Base-by-base conservation (phyloP, 495 filamentous ascomycete genomes). In the Cryomyces minteri region DNA sequence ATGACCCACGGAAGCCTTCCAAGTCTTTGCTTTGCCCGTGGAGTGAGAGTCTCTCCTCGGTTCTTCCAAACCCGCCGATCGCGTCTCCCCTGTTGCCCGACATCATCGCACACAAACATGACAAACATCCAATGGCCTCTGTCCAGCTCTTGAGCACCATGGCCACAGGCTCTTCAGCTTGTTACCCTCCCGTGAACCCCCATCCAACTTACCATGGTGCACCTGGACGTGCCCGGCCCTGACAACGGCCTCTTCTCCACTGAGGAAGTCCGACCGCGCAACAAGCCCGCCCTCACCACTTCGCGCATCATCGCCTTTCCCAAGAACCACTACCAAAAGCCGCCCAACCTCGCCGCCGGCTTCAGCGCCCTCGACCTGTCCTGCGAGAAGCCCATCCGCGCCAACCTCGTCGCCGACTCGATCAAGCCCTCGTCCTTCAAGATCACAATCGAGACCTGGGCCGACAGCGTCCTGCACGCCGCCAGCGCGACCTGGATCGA, bases 161-260 rank as follows among this genome's bases (percentile, higher is more conserved):
- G 18, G 18, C 18, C 1, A 25, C 18, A 25, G 18, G 1, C 18
- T 25, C 18, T 25, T 25, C 18, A 25, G 18, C 18, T 25, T 2
- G 18, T 25, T 25, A 25, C 18, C 18, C 18, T 25, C 18, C 18
- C 18, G 18, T 25, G 18, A 25, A 25, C 18, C 18, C 18, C 18
- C 18, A 25, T 25, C 18, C 1, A 25, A 25, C 18, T 25, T 2
- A 25, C 18, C 18, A 25, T 25, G 18, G 18, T 25, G 18, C 50
- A 53, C 39, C 31, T 53, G 25, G 39, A 40, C 12, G 43, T 29
- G 30, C 40, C 41, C 4, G 28, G 43, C 32, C 38, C 32, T 12
- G 46, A 49, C 40, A 47, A 43, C 36, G 50, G 50, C 43, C 30
- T 43, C 41, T 53, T 53, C 47, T 46, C 47, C 42, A 53, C 50